These are phyloP conservation scores for Alternaria panax DNA, from an alignment of 2,329 filamentous ascomycete species.

Conservation along the genomic window DNA sequence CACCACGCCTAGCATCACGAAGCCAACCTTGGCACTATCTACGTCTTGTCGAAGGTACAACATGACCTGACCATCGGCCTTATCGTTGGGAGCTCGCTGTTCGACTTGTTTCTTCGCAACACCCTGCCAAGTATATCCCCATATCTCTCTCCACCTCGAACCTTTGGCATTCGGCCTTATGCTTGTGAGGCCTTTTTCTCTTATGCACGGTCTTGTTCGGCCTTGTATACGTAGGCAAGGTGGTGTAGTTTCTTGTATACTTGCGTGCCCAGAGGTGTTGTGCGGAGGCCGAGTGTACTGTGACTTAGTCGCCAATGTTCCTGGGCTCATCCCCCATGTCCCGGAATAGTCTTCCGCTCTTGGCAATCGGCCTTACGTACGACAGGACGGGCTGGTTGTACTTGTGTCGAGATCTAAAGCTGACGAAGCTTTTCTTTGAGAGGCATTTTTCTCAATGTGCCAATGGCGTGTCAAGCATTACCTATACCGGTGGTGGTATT, in stretches of 20 bases:
- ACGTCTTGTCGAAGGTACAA: neutral
- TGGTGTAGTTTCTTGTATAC: neutral
- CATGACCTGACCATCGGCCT: neutral
- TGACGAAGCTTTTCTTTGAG: neutral
- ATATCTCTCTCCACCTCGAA: neutral
- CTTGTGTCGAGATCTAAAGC: neutral
- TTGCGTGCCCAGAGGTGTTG: neutral
- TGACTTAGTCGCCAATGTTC: neutral
- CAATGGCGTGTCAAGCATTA: neutral
- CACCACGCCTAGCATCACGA: constrained; percentile 6
- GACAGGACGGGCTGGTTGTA: neutral
- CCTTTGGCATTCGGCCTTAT: constrained; percentile 3
- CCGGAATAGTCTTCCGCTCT: neutral
- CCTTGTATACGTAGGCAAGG: neutral
- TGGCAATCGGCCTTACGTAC: neutral
- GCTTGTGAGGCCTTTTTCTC: neutral
- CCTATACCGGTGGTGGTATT: neutral
- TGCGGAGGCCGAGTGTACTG: neutral
- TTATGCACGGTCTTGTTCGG: constrained; percentile 4
- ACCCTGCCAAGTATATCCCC: neutral
- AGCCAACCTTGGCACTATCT: neutral
- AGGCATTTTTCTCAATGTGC: neutral
- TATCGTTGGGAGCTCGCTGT: neutral
- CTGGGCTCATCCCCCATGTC: neutral
- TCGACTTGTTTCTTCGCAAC: neutral